Evolutionary conservation across 2,329 filamentous ascomycete genomes (phyloP).

Genomic region (Aplosporella prunicola): DNA sequence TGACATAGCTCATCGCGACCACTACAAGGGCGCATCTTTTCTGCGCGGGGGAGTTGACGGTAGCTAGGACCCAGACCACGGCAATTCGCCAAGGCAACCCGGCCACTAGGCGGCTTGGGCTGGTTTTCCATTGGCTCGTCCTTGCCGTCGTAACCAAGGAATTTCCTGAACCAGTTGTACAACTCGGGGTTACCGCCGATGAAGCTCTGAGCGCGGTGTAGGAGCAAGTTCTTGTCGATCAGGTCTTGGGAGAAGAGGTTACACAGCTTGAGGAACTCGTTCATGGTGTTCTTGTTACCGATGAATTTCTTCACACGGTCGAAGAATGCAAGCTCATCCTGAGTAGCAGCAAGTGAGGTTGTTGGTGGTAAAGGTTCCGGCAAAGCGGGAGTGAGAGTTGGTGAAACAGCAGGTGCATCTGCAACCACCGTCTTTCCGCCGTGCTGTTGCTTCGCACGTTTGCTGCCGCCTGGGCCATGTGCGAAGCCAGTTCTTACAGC

Average conservation of each 20-base stretch:
- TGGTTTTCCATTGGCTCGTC: slow-evolving; percentile 56
- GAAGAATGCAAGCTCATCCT: slow-evolving; percentile 87
- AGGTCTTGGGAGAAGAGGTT: slow-evolving; percentile 91
- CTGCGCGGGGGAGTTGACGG: slow-evolving; percentile 78
- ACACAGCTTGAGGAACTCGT: slow-evolving; percentile 93
- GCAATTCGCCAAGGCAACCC: slow-evolving; percentile 91
- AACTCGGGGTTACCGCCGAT: slow-evolving; percentile 83
- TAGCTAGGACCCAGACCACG: slow-evolving; percentile 94
- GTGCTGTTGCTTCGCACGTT: slow-evolving; percentile 64
- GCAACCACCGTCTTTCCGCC: slow-evolving; percentile 50
- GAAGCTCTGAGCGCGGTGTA: slow-evolving; percentile 74
- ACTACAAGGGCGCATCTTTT: slow-evolving; percentile 83
- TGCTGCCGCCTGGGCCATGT: slow-evolving; percentile 29
- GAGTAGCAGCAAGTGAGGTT: slow-evolving; percentile 60
- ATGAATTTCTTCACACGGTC: slow-evolving; percentile 96
- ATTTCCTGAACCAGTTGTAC: slow-evolving; percentile 78
- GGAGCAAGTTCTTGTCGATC: slow-evolving; percentile 74
- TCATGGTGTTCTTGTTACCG: slow-evolving; percentile 82
- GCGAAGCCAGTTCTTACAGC: slow-evolving; percentile 20
- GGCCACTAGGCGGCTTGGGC: slow-evolving; percentile 61
- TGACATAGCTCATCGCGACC: slow-evolving; percentile 92
- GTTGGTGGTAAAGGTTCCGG: slow-evolving; percentile 79
- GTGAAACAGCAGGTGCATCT: slow-evolving; percentile 58
- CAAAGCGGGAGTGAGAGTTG: slow-evolving; percentile 77
- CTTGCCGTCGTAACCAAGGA: slow-evolving; percentile 67